Conservation (phyloP, 805 yeast genomes). For the Metschnikowia cubensis region DNA sequence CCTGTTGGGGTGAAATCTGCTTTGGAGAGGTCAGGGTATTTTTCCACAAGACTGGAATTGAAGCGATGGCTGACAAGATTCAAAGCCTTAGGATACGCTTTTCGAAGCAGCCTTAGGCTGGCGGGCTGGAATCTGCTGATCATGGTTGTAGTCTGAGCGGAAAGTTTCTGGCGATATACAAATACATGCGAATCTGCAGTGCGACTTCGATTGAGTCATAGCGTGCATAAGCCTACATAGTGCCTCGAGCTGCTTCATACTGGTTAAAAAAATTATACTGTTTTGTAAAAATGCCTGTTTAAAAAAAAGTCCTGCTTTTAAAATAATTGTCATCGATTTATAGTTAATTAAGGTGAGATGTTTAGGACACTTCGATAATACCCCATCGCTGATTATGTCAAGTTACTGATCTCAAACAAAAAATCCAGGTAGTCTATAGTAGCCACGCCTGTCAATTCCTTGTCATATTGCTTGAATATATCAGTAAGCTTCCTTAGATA, state of each 20-base stretch:
- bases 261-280: not conserved
- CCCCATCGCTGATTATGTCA: conserved; percentile 11
- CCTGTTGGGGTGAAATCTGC: conserved; percentile 56
- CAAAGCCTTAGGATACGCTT: not conserved
- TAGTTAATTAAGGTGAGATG: not conserved
- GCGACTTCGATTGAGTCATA: not conserved
- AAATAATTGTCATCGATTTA: not conserved
- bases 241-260: not conserved
- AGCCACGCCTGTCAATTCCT: conserved; percentile 70
- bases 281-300: too few species aligned
- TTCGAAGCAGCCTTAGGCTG: conserved; percentile 1
- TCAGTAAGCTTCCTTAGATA: conserved; percentile 75
- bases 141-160: not conserved
- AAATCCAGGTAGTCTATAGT: conserved; percentile 63
- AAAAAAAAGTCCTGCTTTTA: too few species aligned
- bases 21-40: conserved; percentile 44
- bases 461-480: conserved; percentile 71
- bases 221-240: not conserved
- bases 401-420: conserved; percentile 48
- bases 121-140: conserved; percentile 1
- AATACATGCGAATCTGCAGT: not conserved
- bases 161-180: not conserved
- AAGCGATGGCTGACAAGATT: not conserved
- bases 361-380: not conserved
- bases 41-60: conserved; percentile 15